Percentiles rank a stretch among this genome's conserved stretches.
These are phyloP conservation scores for Orbilia javanica DNA, from an alignment of 2,329 filamentous ascomycete species.

Conservation along the genomic window DNA sequence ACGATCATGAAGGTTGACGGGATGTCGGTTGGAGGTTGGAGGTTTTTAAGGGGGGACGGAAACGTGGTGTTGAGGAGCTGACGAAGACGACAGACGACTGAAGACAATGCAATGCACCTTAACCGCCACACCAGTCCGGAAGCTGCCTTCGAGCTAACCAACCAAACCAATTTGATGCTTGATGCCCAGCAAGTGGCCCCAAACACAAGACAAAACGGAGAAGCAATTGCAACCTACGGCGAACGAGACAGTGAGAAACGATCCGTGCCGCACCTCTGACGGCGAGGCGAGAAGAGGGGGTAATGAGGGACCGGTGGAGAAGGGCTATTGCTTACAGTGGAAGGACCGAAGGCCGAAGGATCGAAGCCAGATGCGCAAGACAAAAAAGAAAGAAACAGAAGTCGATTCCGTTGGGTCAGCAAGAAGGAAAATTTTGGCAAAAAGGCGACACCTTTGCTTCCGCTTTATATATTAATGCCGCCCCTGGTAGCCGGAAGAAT, in stretches of 20 bases:
- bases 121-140: conserved; percentile 17
- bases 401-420: conserved; percentile 1
- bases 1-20: conserved; percentile 53
- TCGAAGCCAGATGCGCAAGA: neutral
- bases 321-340: neutral
- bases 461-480: conserved; percentile 28
- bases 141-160: conserved; percentile 19
- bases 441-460: conserved; percentile 46
- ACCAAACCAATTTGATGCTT: neutral
- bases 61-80: conserved; percentile 31
- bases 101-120: conserved; percentile 16
- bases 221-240: neutral
- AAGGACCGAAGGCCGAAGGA: conserved; percentile 5
- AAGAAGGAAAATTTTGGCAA: conserved; percentile 6
- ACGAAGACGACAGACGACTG: conserved; percentile 30
- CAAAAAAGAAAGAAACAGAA: neutral
- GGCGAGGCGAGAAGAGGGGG: conserved; percentile 6
- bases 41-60: conserved; percentile 19
- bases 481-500: conserved; percentile 43
- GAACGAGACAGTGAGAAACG: conserved; percentile 44
- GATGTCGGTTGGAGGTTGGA: conserved; percentile 34
- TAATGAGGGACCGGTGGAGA: neutral
- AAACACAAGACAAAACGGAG: neutral
- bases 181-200: neutral
- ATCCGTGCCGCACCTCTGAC: conserved; percentile 42